These are phyloP conservation scores for Hyaloscypha variabilis DNA, from an alignment of 495 filamentous ascomycete species.

Conservation along the genomic window DNA sequence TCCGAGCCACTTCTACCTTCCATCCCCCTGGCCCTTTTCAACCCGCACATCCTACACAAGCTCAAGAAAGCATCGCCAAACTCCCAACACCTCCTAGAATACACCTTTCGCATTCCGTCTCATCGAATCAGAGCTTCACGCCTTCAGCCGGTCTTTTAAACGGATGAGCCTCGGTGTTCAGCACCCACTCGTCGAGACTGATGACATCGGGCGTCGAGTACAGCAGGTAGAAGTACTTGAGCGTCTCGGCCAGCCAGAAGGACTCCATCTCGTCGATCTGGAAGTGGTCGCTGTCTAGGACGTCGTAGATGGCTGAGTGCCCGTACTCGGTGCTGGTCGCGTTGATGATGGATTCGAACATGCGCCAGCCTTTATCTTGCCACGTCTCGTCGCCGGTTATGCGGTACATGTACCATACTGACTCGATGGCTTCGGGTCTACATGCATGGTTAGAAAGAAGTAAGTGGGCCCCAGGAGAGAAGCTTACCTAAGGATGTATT, in stretches of 20 bases:
- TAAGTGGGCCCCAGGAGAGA: background rate
- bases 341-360: slow-evolving; percentile 76
- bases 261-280: slow-evolving; percentile 50
- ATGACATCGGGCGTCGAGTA: slow-evolving; percentile 73
- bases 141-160: slow-evolving; percentile 48
- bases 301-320: slow-evolving; percentile 75
- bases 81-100: background rate
- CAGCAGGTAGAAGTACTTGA: slow-evolving; percentile 84
- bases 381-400: slow-evolving; percentile 80
- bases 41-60: background rate
- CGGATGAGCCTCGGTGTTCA: slow-evolving; percentile 66
- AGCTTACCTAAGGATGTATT: slow-evolving; percentile 78
- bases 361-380: slow-evolving; percentile 87
- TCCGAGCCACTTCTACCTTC: background rate
- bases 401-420: slow-evolving; percentile 94
- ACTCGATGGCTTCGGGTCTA: slow-evolving; percentile 92
- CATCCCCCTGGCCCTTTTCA: background rate
- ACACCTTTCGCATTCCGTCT: background rate
- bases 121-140: background rate
- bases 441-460: slow-evolving; percentile 38
- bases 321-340: slow-evolving; percentile 68
- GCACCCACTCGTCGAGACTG: slow-evolving; percentile 83
- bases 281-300: slow-evolving; percentile 43
- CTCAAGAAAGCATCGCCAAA: background rate
- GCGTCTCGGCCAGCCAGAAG: slow-evolving; percentile 74